Evolutionary conservation across 31 red algal species (phyloP).

Genomic region (Endocladia muricata): DNA sequence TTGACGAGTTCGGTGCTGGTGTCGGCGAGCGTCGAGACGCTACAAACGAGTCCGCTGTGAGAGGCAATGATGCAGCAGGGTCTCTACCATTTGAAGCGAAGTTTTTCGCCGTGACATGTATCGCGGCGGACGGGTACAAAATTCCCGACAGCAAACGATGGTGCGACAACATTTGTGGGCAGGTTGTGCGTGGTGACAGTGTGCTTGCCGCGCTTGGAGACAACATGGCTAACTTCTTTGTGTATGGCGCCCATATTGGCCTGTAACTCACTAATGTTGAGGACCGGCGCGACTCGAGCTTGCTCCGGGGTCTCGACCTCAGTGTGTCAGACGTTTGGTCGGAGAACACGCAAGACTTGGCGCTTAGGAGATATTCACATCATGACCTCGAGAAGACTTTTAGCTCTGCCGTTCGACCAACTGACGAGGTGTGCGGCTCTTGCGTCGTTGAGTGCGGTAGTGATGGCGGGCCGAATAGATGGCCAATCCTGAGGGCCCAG

Average conservation of each 20-base stretch:
- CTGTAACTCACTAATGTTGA: not conserved
- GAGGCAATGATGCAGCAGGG: slow-evolving; percentile 6
- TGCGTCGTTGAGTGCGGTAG: not conserved
- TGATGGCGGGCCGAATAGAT: not conserved
- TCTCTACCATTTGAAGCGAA: slow-evolving; percentile 5
- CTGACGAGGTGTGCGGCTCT: not conserved
- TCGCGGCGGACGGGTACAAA: slow-evolving; percentile 10
- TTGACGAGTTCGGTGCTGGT: not conserved
- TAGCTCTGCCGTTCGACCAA: not conserved
- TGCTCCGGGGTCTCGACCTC: not conserved
- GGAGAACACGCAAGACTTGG: not conserved
- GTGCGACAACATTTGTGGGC: slow-evolving; percentile 1
- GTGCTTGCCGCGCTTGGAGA: not conserved
- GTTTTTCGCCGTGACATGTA: not conserved
- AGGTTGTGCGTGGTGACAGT: slow-evolving; percentile 9
- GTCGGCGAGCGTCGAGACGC: not conserved
- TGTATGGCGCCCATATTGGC: not conserved
- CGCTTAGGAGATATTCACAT: slow-evolving; percentile 1
- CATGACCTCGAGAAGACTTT: slow-evolving; percentile 12
- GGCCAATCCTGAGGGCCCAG: slow-evolving; percentile 16
- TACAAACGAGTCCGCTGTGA: not conserved
- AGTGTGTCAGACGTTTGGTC: not conserved
- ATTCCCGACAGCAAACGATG: slow-evolving; percentile 9
- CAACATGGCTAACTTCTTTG: not conserved
- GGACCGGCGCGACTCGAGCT: not conserved